These are phyloP conservation scores for Clavaria fumosa DNA, from an alignment of 768 basidiomycete species.

Conservation along the genomic window DNA sequence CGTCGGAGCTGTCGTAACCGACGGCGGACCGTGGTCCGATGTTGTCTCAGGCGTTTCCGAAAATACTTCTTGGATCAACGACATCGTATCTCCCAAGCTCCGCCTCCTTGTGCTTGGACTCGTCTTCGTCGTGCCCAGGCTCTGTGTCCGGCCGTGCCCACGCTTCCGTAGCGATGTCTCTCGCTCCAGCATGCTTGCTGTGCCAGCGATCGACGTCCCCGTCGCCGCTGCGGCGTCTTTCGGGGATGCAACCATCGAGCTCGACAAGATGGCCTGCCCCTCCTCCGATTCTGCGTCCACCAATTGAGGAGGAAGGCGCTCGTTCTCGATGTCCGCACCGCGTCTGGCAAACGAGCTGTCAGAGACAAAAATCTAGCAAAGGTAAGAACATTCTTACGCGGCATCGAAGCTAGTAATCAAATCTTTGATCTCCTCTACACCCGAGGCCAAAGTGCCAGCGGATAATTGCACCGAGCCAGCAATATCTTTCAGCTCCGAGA, in stretches of 20 bases:
- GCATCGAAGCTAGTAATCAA: slow-evolving; percentile 89
- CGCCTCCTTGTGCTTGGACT: slow-evolving; percentile 85
- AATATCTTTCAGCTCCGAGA: slow-evolving; percentile 90
- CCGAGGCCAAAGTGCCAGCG: slow-evolving; percentile 70
- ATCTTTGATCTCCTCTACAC: slow-evolving; percentile 89
- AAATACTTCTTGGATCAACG: slow-evolving; percentile 85
- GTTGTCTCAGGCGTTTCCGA: no score
- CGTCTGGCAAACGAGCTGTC: slow-evolving; percentile 33
- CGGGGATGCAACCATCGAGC: no score
- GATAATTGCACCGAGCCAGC: slow-evolving; percentile 66
- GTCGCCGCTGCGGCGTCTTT: no score
- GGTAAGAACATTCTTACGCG: slow-evolving; percentile 54
- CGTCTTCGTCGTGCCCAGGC: slow-evolving; percentile 89
- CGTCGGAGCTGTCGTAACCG: no score
- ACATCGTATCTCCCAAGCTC: slow-evolving; percentile 90
- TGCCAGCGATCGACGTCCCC: no score
- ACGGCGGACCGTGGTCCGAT: no score
- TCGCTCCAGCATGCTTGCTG: no score
- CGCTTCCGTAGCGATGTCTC: no score
- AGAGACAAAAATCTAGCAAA: not conserved
- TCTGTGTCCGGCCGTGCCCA: slow-evolving; percentile 62
- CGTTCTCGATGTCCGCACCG: slow-evolving; percentile 97
- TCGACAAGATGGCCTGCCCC: slow-evolving; percentile 46
- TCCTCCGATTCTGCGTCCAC: slow-evolving; percentile 69
- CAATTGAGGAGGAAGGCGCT: slow-evolving; percentile 91